Evolutionary conservation across 2,329 filamentous ascomycete species (phyloP).

Genomic region (Passalora sequoiae): DNA sequence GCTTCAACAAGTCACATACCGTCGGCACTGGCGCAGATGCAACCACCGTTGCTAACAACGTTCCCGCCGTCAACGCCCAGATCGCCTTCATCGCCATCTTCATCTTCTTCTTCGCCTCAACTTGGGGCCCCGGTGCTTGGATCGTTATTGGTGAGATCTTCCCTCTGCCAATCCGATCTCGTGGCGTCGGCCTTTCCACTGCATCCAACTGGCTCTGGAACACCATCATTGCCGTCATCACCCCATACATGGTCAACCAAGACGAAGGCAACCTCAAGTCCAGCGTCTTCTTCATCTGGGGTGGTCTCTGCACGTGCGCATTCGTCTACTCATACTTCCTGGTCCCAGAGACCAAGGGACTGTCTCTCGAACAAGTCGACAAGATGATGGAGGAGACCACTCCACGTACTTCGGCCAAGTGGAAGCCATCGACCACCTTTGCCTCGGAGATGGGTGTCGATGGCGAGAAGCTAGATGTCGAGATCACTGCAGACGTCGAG

Average conservation of each 20-base stretch:
- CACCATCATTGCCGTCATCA: conserved; percentile 51
- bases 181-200: conserved; percentile 79
- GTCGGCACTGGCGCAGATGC: conserved; percentile 30
- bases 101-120: conserved; percentile 87
- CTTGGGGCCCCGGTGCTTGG: conserved; percentile 73
- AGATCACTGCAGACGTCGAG: conserved; percentile 31
- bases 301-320: conserved; percentile 51
- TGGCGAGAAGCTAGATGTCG: conserved; percentile 29
- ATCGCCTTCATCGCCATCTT: conserved; percentile 87
- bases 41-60: conserved; percentile 44
- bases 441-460: conserved; percentile 32
- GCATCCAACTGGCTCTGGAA: conserved; percentile 74
- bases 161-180: conserved; percentile 81
- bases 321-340: conserved; percentile 39
- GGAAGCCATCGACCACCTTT: conserved; percentile 40
- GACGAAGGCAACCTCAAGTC: conserved; percentile 50
- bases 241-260: conserved; percentile 56
- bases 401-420: conserved; percentile 69
- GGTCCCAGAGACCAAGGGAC: conserved; percentile 81
- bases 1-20: conserved; percentile 32
- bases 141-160: conserved; percentile 82
- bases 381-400: conserved; percentile 85
- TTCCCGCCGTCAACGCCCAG: conserved; percentile 54
- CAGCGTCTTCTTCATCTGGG: conserved; percentile 43
- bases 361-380: conserved; percentile 80